phyloP scores from a whole-genome alignment of 2,329 filamentous ascomycete genomes.

The Epichloe gansuensis region DNA sequence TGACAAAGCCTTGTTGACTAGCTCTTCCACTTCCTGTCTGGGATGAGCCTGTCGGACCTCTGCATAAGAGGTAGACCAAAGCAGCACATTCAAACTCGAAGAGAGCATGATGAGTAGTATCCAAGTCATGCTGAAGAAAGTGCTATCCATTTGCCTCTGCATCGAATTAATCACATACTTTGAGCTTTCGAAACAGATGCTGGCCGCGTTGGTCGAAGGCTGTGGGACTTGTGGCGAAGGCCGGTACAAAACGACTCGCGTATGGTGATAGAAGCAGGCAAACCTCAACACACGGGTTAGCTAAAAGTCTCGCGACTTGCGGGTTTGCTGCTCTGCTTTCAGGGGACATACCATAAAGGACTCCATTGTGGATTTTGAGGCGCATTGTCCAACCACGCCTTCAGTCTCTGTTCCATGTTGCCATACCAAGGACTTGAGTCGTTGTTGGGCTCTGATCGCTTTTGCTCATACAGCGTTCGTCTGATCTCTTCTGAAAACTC shows the following conservation, averaged over 20 bases:
- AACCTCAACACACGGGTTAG: conserved; percentile 34
- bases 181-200: conserved; percentile 72
- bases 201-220: conserved; percentile 67
- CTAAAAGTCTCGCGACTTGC: background rate
- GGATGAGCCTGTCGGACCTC: conserved; percentile 64
- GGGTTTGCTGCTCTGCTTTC: too few species aligned
- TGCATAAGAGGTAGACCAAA: conserved; percentile 84
- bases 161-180: conserved; percentile 73
- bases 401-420: conserved; percentile 65
- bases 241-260: conserved; percentile 77
- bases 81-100: conserved; percentile 79
- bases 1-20: conserved; percentile 64
- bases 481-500: conserved; percentile 79
- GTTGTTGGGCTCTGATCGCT: conserved; percentile 60
- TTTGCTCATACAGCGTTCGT: conserved; percentile 74
- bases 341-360: conserved; percentile 56
- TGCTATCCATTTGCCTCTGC: conserved; percentile 63
- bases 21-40: conserved; percentile 62
- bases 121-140: conserved; percentile 81
- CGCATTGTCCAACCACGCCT: conserved; percentile 65
- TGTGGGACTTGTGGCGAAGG: conserved; percentile 87
- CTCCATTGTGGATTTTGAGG: conserved; percentile 62
- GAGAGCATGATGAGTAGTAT: conserved; percentile 82
- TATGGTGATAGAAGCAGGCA: conserved; percentile 63
- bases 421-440: conserved; percentile 82